Conservation (phyloP, 2,329 filamentous ascomycete genomes). For the Trichoderma simmonsii region DNA sequence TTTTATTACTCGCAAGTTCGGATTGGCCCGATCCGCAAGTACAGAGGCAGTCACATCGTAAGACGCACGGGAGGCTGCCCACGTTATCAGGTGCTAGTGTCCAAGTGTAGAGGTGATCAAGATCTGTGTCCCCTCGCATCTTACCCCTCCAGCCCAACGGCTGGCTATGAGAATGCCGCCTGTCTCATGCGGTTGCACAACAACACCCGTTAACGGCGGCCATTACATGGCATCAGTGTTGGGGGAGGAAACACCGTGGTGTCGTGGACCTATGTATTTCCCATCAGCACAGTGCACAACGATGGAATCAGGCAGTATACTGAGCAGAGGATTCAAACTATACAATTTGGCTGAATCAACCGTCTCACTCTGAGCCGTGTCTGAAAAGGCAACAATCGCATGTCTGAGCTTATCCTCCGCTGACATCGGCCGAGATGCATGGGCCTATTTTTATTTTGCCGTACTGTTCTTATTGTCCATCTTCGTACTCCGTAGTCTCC, state of each 20-base stretch:
- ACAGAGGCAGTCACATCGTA: neutral
- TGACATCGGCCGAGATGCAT: neutral
- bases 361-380: neutral
- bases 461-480: neutral
- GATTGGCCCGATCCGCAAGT: neutral
- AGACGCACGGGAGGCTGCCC: constrained; percentile 4
- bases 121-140: neutral
- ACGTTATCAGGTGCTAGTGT: neutral
- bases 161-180: neutral
- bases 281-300: neutral
- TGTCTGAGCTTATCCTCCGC: neutral
- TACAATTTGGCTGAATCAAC: neutral
- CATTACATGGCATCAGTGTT: neutral
- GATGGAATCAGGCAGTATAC: neutral
- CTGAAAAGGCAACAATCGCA: neutral
- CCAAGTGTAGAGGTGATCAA: neutral
- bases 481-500: neutral
- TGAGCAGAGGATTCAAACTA: neutral
- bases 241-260: neutral
- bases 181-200: constrained; percentile 3
- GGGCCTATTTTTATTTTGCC: neutral
- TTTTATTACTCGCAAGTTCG: neutral
- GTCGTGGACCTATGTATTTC: neutral
- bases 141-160: neutral
- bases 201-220: neutral